Conservation (phyloP, 768 basidiomycete species). For the Lactifluus hygrophoroides region DNA sequence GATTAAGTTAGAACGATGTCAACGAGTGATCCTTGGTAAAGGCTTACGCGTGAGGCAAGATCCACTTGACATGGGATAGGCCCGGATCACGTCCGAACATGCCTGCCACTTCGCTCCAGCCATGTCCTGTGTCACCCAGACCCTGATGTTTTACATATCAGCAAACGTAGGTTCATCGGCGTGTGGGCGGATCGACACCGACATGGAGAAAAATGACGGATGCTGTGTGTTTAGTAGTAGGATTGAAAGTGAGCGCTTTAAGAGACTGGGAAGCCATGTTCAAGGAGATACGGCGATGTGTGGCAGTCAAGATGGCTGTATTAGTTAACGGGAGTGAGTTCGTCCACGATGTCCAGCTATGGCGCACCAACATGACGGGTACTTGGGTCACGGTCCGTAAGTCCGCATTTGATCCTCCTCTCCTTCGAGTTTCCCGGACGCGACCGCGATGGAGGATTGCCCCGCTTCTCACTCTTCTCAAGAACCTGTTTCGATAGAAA, state of each 20-base stretch:
- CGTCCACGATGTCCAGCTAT: no score
- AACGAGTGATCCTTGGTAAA: constrained; percentile 5
- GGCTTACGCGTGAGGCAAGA: constrained; percentile 75
- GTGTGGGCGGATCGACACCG: constrained; percentile 25
- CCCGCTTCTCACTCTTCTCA: not conserved
- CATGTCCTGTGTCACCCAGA: constrained; percentile 64
- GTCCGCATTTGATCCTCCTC: not conserved
- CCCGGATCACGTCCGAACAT: constrained; percentile 47
- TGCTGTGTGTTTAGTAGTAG: constrained; percentile 62
- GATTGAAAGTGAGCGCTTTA: constrained; percentile 17
- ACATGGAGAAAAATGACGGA: constrained; percentile 90
- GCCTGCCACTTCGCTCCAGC: constrained; percentile 62
- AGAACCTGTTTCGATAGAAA: not conserved
- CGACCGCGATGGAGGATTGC: constrained; percentile 1
- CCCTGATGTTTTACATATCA: constrained; percentile 37
- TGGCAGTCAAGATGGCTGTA: not conserved
- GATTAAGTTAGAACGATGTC: not conserved
- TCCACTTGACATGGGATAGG: constrained; percentile 78
- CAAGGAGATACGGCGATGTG: not conserved
- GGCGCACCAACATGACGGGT: no score
- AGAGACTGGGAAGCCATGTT: constrained; percentile 6
- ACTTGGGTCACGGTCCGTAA: not conserved
- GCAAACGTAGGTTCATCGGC: not conserved
- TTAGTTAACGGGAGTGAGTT: not conserved
- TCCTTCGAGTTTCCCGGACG: no score